Percentiles rank a stretch among this genome's conserved stretches.
Evolutionary conservation across 768 basidiomycete genomes (phyloP).

Genomic region (Leucosporidium creatinivorum): DNA sequence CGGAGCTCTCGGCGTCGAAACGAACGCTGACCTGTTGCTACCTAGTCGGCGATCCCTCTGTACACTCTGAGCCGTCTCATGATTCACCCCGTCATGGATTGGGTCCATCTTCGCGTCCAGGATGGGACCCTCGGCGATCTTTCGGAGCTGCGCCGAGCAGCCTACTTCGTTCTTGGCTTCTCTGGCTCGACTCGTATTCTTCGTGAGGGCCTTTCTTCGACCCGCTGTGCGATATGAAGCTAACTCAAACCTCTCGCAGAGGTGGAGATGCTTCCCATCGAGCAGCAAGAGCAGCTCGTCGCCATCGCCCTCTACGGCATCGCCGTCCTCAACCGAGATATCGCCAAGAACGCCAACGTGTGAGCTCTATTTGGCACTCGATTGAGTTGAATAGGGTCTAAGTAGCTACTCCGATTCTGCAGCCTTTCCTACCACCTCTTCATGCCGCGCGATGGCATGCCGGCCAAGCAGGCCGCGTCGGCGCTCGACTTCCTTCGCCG

Average conservation of each 20-base stretch:
- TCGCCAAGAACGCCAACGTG: background rate
- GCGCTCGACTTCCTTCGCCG: background rate
- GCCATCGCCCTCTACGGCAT: background rate
- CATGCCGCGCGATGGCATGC: background rate
- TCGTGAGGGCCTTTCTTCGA: background rate
- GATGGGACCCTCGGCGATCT: background rate
- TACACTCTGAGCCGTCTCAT: background rate
- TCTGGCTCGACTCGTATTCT: background rate
- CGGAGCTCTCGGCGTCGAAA: too few relatives aligned
- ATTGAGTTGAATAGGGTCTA: background rate
- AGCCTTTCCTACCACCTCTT: background rate
- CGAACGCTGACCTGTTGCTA: background rate
- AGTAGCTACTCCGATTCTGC: background rate
- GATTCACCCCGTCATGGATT: background rate
- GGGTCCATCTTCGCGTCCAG: background rate
- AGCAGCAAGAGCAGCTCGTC: background rate
- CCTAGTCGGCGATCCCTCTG: background rate
- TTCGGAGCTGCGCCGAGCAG: background rate
- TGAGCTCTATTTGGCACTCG: background rate
- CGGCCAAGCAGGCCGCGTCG: background rate
- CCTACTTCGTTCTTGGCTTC: background rate
- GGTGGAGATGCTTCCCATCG: background rate
- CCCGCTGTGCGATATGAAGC: too few relatives aligned
- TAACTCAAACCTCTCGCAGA: too few relatives aligned
- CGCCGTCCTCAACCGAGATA: background rate